Evolutionary conservation across 257 asterid species (phyloP), one percentile per base, ranked within the genome.

Genomic region (Nemophila menziesii): DNA sequence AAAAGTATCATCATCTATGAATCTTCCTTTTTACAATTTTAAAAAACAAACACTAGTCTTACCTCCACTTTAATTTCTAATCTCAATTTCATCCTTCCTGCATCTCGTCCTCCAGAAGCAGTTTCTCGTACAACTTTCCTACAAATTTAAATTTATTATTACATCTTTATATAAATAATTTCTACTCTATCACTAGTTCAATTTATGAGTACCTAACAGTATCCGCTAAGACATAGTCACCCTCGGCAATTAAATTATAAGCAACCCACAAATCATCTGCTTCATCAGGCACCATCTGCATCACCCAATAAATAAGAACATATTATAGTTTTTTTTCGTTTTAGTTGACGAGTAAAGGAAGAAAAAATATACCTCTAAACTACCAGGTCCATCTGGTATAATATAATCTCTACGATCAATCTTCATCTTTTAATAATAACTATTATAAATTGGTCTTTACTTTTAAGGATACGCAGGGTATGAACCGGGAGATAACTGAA

Each of bases 91-190:
- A 90, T 74, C 56, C 99, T 72, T 54, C 79, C 92, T 46, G 96
- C 71, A 42, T 86, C 94, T 70, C 94, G 69, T 62, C 79, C 83
- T 45, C 94, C 92, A 0, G 93, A 78, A 45, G 96, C 94, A 60
- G 89, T 78, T 75, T 90, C 94, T 64, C 98, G 77, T 57, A 90
- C 51, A 49, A 90, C 90, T 66, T 90, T 90, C 75, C 96, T 90
- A 63, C 39, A 58, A n/a, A n/a, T n/a, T n/a, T n/a, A n/a, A n/a
- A n/a, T n/a, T n/a, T n/a, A n/a, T n/a, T n/a, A n/a, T n/a, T n/a
- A n/a, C n/a, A n/a, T n/a, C n/a, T n/a, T n/a, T n/a, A n/a, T n/a
- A n/a, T n/a, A n/a, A n/a, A n/a, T n/a, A n/a, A n/a, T n/a, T 38
- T 13, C 16, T 4, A 12, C 4, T 12, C 16, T 37, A 37, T 7